phyloP scores from a whole-genome alignment of 129 eudicot species.

The Escallonia herrerae region DNA sequence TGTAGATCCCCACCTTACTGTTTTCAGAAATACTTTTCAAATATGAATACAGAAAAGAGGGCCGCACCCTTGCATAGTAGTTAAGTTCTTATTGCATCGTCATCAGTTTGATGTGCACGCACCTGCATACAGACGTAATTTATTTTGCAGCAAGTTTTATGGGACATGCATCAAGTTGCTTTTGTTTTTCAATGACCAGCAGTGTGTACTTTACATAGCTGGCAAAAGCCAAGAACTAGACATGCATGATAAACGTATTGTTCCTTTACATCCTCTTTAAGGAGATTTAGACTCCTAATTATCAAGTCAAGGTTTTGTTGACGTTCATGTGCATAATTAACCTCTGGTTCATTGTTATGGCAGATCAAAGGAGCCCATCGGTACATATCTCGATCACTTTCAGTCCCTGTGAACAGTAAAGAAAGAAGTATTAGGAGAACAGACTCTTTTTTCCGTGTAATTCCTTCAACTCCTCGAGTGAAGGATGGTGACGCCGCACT shows the following conservation, averaged over 20 bases:
- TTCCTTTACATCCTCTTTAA: no score
- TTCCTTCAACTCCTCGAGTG: conserved; percentile 47
- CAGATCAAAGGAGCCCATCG: conserved; percentile 44
- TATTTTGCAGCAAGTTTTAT: no score
- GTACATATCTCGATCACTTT: conserved; percentile 59
- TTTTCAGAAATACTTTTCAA: no score
- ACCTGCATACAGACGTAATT: no score
- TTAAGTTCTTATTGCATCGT: no score
- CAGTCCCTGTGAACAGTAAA: conserved; percentile 55
- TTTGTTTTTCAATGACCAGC: not conserved
- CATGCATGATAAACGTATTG: no score
- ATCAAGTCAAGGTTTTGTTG: not conserved
- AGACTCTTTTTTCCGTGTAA: conserved; percentile 73
- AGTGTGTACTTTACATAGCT: not conserved
- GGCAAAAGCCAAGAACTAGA: not conserved
- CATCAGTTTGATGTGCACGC: no score
- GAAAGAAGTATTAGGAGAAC: conserved; percentile 26
- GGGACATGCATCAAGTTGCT: not conserved
- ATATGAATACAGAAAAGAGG: no score
- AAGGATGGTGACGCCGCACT: conserved; percentile 32
- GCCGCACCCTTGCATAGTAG: no score
- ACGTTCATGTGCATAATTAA: not conserved
- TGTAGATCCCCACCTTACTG: no score
- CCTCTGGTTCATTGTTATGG: conserved; percentile 16
- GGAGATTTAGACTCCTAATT: not conserved